Conservation (phyloP, 2,329 filamentous ascomycete species). For the Xylaria sp. region DNA sequence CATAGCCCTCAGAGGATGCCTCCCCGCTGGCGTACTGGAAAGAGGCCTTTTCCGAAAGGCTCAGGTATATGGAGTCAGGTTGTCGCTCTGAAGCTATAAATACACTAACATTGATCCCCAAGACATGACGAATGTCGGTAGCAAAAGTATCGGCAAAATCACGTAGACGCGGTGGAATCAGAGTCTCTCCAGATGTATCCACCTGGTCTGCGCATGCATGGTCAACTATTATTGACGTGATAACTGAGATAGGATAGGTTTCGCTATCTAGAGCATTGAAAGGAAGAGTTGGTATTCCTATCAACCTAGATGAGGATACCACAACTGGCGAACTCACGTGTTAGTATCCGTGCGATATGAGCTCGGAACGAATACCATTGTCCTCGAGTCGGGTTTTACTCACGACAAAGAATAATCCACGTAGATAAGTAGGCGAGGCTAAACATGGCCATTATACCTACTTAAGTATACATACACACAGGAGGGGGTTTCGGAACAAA, state of each 20-base stretch:
- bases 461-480: background rate
- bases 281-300: conserved; percentile 51
- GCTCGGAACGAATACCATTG: background rate
- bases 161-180: conserved; percentile 61
- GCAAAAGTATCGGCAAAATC: conserved; percentile 61
- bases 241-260: conserved; percentile 43
- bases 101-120: conserved; percentile 48
- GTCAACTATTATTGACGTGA: conserved; percentile 58
- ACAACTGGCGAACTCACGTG: conserved; percentile 27
- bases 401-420: conserved; percentile 34
- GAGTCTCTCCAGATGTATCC: conserved; percentile 58
- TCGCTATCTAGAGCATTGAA: conserved; percentile 44
- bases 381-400: conserved; percentile 23
- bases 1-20: conserved; percentile 61
- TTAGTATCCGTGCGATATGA: conserved; percentile 19
- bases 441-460: conserved; percentile 27
- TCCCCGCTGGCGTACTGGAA: conserved; percentile 57
- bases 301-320: conserved; percentile 37
- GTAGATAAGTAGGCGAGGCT: conserved; percentile 25
- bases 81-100: conserved; percentile 38
- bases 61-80: conserved; percentile 56
- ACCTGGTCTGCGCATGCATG: conserved; percentile 51
- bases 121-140: conserved; percentile 46
- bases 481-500: background rate
- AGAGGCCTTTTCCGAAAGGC: conserved; percentile 55